Evolutionary conservation across 352 stramenopile species (phyloP).

Genomic region (Phytophthora cryptogea): DNA sequence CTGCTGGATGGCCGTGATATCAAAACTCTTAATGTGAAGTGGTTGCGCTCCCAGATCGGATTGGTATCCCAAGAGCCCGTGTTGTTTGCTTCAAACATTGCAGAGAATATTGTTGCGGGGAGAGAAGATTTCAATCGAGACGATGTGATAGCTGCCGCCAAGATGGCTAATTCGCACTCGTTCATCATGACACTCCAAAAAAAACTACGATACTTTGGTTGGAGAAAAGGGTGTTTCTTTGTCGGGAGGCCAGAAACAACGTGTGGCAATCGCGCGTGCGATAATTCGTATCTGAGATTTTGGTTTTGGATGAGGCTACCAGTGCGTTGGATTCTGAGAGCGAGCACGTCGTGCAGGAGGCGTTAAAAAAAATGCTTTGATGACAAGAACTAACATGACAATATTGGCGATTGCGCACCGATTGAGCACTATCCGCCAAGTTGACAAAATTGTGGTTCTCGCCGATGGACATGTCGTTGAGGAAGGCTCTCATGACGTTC

Average conservation of each 20-base stretch:
- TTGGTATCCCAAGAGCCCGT: constrained; percentile 79
- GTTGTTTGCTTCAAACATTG: constrained; percentile 78
- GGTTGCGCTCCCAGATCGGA: constrained; percentile 38
- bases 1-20: constrained; percentile 73
- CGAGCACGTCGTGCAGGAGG: constrained; percentile 78
- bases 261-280: constrained; percentile 40
- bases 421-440: constrained; percentile 61
- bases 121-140: constrained; percentile 43
- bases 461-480: constrained; percentile 43
- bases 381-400: constrained; percentile 70
- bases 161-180: constrained; percentile 38
- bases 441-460: constrained; percentile 29
- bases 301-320: constrained; percentile 38
- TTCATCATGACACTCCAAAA: constrained; percentile 41
- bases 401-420: constrained; percentile 85
- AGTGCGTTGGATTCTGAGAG: constrained; percentile 73
- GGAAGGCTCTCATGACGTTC: constrained; percentile 44
- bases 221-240: constrained; percentile 39
- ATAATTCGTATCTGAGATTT: constrained; percentile 76
- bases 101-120: constrained; percentile 84
- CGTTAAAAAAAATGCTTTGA: constrained; percentile 65
- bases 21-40: constrained; percentile 43
- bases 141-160: constrained; percentile 62
- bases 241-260: constrained; percentile 45
- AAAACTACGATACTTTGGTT: constrained; percentile 73